Conservation (phyloP, 1,139 yeast genomes). For the Schwanniomyces etchellsii region DNA sequence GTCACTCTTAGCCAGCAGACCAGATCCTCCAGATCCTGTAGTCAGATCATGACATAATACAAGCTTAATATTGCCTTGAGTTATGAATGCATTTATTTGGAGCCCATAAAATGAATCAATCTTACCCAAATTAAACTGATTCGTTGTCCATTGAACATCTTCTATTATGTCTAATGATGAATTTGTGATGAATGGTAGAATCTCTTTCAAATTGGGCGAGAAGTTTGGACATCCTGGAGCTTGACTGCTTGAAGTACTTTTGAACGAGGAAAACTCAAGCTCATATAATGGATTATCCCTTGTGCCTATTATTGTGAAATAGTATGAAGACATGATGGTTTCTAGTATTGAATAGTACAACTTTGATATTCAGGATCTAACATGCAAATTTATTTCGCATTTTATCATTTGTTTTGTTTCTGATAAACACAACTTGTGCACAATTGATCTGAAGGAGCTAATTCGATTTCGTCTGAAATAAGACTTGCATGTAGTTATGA, state of each 20-base stretch:
- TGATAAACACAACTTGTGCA: neutral
- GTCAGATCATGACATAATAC: constrained; percentile 62
- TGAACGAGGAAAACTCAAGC: constrained; percentile 75
- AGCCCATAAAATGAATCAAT: constrained; percentile 86
- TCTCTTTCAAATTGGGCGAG: constrained; percentile 65
- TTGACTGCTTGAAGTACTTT: constrained; percentile 23
- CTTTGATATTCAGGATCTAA: constrained; percentile 1
- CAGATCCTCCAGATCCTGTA: constrained; percentile 12
- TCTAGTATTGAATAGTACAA: neutral
- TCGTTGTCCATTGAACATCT: constrained; percentile 77
- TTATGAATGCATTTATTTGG: constrained; percentile 72
- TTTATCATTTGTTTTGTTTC: neutral
- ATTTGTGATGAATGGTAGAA: constrained; percentile 84
- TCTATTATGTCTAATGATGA: constrained; percentile 86
- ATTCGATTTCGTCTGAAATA: too few species aligned
- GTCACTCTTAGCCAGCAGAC: constrained; percentile 27
- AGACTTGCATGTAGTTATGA: too few species aligned
- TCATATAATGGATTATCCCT: constrained; percentile 84
- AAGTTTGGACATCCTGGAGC: constrained; percentile 63
- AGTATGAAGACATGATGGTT: constrained; percentile 52
- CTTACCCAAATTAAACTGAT: constrained; percentile 61
- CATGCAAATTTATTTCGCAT: constrained; percentile 1
- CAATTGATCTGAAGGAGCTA: too few species aligned
- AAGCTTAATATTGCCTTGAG: constrained; percentile 84
- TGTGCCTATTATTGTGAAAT: constrained; percentile 84